phyloP scores from a whole-genome alignment of 768 basidiomycete species.

The Exsudoporus frostii region DNA sequence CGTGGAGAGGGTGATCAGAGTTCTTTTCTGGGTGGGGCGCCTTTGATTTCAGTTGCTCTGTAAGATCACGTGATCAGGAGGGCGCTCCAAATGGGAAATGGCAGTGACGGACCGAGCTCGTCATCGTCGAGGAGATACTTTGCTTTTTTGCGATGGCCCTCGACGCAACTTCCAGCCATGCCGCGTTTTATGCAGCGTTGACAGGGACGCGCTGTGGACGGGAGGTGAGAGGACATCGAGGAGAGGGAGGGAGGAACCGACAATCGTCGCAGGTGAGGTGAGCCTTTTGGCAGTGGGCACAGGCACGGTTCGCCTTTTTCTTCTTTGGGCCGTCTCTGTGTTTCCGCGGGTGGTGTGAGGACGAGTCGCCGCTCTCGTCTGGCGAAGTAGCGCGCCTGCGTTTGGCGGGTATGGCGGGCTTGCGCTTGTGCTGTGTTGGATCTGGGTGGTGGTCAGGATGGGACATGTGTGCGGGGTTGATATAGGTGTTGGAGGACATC shows the following conservation, averaged over 20 bases:
- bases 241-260: conserved; percentile 41
- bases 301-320: conserved; percentile 93
- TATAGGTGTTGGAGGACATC: conserved; percentile 30
- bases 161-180: conserved; percentile 82
- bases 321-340: conserved; percentile 80
- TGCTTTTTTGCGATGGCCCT: conserved; percentile 96
- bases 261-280: conserved; percentile 99
- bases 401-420: conserved; percentile 42
- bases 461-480: conserved; percentile 43
- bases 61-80: conserved; percentile 28
- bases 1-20: conserved; percentile 28
- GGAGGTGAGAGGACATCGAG: conserved; percentile 9
- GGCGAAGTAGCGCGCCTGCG: conserved; percentile 62
- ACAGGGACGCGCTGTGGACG: conserved; percentile 81
- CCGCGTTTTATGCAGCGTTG: conserved; percentile 94
- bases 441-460: conserved; percentile 28
- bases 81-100: background rate
- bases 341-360: conserved; percentile 45
- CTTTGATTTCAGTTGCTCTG: conserved; percentile 40
- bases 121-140: conserved; percentile 95
- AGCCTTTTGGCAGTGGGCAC: conserved; percentile 94
- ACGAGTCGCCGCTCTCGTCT: conserved; percentile 53
- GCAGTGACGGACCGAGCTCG: conserved; percentile 66
- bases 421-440: conserved; percentile 32
- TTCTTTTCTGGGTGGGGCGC: conserved; percentile 25